phyloP scores from a whole-genome alignment of 2,329 filamentous ascomycete genomes.

The Cladosporium oxysporum region DNA sequence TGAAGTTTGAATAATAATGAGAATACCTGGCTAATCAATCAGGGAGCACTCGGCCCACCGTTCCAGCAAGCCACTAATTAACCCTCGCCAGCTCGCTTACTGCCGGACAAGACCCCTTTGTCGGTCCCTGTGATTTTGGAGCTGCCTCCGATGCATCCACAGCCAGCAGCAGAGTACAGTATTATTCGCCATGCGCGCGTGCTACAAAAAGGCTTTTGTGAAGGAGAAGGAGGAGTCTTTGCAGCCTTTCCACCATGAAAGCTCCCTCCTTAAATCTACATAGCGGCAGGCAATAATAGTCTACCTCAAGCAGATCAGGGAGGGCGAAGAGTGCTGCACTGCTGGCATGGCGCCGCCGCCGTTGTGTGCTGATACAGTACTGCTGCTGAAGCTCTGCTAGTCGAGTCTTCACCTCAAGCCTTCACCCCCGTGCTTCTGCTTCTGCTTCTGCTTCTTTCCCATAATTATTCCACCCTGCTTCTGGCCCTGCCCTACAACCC shows the following conservation, averaged over 20 bases:
- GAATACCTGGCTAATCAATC: background rate
- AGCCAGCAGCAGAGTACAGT: background rate
- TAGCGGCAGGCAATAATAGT: background rate
- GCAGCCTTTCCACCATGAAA: too few species aligned
- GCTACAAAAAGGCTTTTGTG: background rate
- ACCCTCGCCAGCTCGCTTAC: background rate
- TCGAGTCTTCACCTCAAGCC: background rate
- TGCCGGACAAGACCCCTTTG: background rate
- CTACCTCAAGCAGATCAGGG: too few species aligned
- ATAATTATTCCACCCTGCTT: background rate
- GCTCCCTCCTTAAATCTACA: too few species aligned
- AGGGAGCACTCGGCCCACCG: background rate
- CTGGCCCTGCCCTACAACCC: background rate
- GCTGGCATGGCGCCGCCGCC: background rate
- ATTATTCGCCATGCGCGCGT: too few species aligned
- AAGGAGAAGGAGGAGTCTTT: too few species aligned
- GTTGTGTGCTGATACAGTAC: background rate
- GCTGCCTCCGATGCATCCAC: background rate
- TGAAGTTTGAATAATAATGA: background rate
- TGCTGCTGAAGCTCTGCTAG: background rate
- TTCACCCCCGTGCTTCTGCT: slow-evolving; percentile 5
- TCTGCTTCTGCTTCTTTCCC: background rate
- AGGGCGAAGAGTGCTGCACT: too few species aligned
- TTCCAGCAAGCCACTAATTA: too few species aligned
- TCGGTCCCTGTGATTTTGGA: background rate